These are phyloP conservation scores for Amniculicola lignicola DNA, from an alignment of 495 filamentous ascomycete species.

Conservation along the genomic window DNA sequence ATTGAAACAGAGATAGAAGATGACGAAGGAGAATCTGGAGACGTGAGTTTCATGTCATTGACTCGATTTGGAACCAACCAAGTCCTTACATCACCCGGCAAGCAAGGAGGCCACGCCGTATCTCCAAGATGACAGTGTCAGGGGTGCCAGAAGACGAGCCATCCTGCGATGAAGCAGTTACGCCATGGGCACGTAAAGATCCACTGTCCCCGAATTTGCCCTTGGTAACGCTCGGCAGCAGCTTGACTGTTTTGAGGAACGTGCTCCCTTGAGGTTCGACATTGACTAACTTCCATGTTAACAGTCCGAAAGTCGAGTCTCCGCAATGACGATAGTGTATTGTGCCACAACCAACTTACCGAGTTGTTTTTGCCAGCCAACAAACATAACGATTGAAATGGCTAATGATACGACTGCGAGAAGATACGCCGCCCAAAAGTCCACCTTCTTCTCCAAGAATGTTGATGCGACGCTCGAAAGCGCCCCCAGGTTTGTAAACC, in stretches of 20 bases:
- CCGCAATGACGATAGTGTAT: no score
- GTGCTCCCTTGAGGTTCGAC: constrained; percentile 1
- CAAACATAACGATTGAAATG: background rate
- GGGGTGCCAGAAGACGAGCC: no score
- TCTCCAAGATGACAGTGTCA: constrained; percentile 3
- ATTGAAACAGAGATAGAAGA: constrained; percentile 38
- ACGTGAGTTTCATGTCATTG: no score
- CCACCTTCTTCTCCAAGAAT: background rate
- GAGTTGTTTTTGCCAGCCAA: no score
- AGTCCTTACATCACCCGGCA: constrained; percentile 4
- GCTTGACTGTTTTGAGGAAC: background rate
- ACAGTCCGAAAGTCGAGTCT: no score
- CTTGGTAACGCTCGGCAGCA: background rate
- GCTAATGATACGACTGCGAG: background rate
- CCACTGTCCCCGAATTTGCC: background rate
- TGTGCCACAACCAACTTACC: no score
- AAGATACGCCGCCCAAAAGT: constrained; percentile 6
- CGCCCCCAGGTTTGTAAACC: constrained; percentile 6
- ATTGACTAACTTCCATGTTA: background rate
- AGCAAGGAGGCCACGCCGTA: background rate
- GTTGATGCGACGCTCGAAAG: background rate
- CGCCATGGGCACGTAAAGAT: background rate
- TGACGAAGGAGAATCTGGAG: constrained; percentile 33
- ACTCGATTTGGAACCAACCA: background rate
- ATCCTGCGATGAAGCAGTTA: background rate